A percentile compares a stretch with the other conserved stretches of the same genome.
Evolutionary conservation across 192 early-diverging fungal species (phyloP).

Genomic region (Coemansia reversa): DNA sequence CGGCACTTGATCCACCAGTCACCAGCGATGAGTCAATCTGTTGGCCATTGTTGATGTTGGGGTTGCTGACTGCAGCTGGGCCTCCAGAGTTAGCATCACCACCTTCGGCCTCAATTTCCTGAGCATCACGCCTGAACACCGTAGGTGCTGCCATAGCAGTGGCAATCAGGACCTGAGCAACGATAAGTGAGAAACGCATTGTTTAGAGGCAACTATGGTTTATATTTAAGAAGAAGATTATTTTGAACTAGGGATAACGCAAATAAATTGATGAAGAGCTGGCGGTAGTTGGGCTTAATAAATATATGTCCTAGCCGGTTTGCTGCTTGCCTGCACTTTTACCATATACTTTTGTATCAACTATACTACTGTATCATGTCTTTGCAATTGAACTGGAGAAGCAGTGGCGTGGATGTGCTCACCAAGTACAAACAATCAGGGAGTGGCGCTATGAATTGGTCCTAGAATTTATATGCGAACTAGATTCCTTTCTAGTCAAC

Average conservation of each 20-base stretch:
- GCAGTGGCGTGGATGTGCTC: no score
- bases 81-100: conserved; percentile 27
- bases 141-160: conserved; percentile 23
- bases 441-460: no score
- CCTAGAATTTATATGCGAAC: no score
- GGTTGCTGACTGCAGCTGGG: conserved; percentile 25
- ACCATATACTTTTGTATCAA: no score
- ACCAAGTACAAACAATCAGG: no score
- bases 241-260: background rate
- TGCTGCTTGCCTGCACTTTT: no score
- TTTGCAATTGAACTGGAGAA: no score
- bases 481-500: no score
- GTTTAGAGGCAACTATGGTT: background rate
- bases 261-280: background rate
- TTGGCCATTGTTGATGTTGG: conserved; percentile 32
- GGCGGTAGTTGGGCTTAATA: background rate
- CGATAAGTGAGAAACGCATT: conserved; percentile 33
- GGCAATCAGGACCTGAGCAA: conserved; percentile 15
- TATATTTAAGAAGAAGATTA: background rate
- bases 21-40: conserved; percentile 30
- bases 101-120: conserved; percentile 21
- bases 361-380: no score
- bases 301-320: no score
- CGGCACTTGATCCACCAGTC: conserved; percentile 1
- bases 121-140: conserved; percentile 1